These are phyloP conservation scores for Penicillium fuscoglaucum DNA, from an alignment of 2,329 filamentous ascomycete species.

Conservation along the genomic window DNA sequence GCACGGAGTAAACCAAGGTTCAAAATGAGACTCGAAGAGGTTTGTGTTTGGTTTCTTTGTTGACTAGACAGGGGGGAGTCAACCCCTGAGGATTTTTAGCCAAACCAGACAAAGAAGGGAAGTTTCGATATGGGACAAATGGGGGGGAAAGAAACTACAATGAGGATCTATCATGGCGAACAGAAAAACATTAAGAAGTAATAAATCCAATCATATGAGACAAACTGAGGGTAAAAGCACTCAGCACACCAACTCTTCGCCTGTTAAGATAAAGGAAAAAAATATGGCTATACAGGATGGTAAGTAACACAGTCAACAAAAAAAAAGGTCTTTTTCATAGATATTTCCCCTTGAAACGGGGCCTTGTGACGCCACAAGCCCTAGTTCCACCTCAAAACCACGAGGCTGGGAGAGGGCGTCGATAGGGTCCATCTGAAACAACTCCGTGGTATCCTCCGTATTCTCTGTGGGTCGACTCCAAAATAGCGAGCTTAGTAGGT, in stretches of 20 bases:
- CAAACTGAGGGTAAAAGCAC: slow-evolving; percentile 23
- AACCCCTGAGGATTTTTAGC: not conserved
- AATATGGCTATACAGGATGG: slow-evolving; percentile 44
- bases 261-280: slow-evolving; percentile 31
- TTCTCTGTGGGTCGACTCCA: slow-evolving; percentile 10
- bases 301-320: slow-evolving; percentile 38
- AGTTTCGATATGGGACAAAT: too few species aligned
- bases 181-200: slow-evolving; percentile 9
- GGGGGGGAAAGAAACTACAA: not conserved
- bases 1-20: not conserved
- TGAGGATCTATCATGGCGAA: not conserved
- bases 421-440: slow-evolving; percentile 19
- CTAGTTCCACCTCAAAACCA: slow-evolving; percentile 6
- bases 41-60: slow-evolving; percentile 1
- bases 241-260: slow-evolving; percentile 41
- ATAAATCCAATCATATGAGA: slow-evolving; percentile 26
- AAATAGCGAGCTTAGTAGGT: slow-evolving; percentile 45
- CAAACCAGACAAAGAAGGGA: not conserved
- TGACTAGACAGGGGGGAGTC: not conserved
- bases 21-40: not conserved
- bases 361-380: slow-evolving; percentile 15
- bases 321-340: slow-evolving; percentile 33
- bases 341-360: slow-evolving; percentile 16
- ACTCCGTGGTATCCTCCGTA: slow-evolving; percentile 22
- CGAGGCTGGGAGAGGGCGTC: slow-evolving; percentile 7